These are phyloP conservation scores for Thoreauomyces humboldtii DNA, from an alignment of 192 early-diverging fungal genomes.

Conservation along the genomic window DNA sequence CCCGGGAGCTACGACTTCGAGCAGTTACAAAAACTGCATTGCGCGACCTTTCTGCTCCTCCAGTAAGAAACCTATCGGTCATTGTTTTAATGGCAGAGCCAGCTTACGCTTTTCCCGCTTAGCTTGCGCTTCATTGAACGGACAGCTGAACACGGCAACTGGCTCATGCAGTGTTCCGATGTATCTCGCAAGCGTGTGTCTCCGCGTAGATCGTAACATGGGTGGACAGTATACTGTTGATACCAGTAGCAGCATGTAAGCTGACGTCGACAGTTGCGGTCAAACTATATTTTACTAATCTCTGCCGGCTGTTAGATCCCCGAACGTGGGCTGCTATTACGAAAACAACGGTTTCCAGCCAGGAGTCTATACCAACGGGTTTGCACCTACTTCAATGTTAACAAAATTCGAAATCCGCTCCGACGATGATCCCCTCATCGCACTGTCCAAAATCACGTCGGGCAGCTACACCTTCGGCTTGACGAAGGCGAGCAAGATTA, in stretches of 20 bases:
- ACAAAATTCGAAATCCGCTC: background rate
- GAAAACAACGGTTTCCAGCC: background rate
- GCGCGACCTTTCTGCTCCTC: background rate
- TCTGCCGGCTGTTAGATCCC: too few species aligned
- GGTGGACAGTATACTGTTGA: too few species aligned
- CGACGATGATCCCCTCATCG: background rate
- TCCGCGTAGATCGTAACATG: too few species aligned
- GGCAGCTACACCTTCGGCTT: background rate
- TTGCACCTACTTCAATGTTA: background rate
- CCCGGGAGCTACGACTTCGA: background rate
- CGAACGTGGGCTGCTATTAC: background rate
- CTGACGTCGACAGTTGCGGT: too few species aligned
- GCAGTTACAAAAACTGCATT: background rate
- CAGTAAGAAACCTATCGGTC: background rate
- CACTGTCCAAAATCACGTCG: background rate
- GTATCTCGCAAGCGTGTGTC: background rate
- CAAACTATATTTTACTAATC: too few species aligned
- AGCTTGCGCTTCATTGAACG: background rate
- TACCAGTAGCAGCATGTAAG: background rate
- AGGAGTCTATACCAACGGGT: background rate
- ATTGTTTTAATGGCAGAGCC: background rate
- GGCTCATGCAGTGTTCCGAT: background rate
- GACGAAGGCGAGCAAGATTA: background rate
- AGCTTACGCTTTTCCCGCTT: background rate
- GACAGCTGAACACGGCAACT: background rate